These are phyloP conservation scores for Aspergillus phoenicis DNA, from an alignment of 2,329 filamentous ascomycete genomes.

Conservation along the genomic window DNA sequence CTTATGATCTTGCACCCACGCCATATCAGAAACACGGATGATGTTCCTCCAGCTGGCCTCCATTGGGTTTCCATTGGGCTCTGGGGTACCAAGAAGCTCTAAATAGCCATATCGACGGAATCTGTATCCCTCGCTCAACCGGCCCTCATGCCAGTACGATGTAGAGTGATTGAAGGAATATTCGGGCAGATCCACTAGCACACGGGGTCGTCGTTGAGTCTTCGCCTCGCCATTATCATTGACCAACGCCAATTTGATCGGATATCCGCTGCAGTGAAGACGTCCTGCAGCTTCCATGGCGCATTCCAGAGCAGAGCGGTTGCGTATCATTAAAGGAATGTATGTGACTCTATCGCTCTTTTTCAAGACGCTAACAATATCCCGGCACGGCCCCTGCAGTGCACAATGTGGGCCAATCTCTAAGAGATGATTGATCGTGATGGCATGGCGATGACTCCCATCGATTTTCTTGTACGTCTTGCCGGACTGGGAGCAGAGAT, in stretches of 20 bases:
- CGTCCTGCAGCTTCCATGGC: not conserved
- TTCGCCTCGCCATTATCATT: not conserved
- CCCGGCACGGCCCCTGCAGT: constrained; percentile 16
- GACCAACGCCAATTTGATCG: not conserved
- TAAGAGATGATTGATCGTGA: constrained; percentile 16
- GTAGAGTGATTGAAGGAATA: constrained; percentile 21
- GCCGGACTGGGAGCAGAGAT: not conserved
- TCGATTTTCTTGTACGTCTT: not conserved
- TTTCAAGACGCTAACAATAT: constrained; percentile 9
- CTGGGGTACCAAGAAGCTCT: constrained; percentile 22
- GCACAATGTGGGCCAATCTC: constrained; percentile 28
- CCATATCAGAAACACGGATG: constrained; percentile 34
- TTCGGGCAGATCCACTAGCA: constrained; percentile 15
- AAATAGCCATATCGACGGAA: not conserved
- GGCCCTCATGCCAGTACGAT: constrained; percentile 11
- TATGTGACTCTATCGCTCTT: not conserved
- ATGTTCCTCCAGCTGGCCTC: constrained; percentile 48
- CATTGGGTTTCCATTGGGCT: constrained; percentile 19
- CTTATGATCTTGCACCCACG: constrained; percentile 52
- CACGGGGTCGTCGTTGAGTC: not conserved
- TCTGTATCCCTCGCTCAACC: constrained; percentile 9
- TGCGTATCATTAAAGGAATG: not conserved
- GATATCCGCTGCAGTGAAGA: constrained; percentile 1
- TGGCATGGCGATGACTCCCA: constrained; percentile 6
- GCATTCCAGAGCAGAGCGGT: not conserved